Conservation (phyloP, 2,329 filamentous ascomycete species). For the Dothistroma septosporum region DNA sequence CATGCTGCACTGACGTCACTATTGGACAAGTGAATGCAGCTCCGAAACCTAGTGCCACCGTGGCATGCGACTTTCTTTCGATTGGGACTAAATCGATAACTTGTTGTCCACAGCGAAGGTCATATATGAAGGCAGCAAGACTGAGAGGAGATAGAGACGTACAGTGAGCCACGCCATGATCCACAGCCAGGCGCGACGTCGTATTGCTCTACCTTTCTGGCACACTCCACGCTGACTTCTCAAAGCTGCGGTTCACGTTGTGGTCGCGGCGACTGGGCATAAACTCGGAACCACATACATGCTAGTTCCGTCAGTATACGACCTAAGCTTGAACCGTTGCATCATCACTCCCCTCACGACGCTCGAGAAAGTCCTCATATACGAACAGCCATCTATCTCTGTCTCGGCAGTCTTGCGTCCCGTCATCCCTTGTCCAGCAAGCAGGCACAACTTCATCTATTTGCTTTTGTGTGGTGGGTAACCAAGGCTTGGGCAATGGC, state of each 20-base stretch:
- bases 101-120: no score
- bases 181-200: no score
- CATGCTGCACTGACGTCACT: no score
- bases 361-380: not conserved
- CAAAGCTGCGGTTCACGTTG: not conserved
- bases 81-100: no score
- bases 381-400: not conserved
- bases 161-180: no score
- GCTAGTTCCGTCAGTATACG: not conserved
- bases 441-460: not conserved
- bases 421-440: not conserved
- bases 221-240: not conserved
- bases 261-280: not conserved
- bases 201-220: no score
- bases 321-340: not conserved
- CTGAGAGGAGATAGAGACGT: no score
- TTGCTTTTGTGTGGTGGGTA: slow-evolving; percentile 26
- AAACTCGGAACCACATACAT: not conserved
- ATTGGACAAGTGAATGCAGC: no score
- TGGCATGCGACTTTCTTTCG: no score
- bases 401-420: not conserved
- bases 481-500: slow-evolving; percentile 62
- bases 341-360: not conserved
- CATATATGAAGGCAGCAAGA: no score
- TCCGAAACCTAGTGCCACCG: no score